These are phyloP conservation scores for Lepiota venenata DNA, from an alignment of 768 basidiomycete species.

Conservation along the genomic window DNA sequence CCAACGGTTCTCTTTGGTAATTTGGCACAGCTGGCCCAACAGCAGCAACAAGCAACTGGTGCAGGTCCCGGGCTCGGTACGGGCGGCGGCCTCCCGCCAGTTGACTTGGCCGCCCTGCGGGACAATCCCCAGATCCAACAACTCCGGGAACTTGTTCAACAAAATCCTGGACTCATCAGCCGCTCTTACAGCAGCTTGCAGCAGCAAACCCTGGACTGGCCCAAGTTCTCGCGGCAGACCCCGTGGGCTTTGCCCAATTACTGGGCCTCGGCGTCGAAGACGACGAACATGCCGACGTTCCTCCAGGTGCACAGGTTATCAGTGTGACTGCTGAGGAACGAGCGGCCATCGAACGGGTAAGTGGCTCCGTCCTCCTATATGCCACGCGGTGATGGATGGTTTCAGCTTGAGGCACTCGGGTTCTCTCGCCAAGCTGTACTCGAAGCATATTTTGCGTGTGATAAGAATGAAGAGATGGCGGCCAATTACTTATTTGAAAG, in stretches of 20 bases:
- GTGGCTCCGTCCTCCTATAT: slow-evolving; percentile 25
- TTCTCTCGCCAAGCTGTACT: slow-evolving; percentile 80
- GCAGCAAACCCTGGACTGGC: slow-evolving; percentile 72
- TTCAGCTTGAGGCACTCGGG: slow-evolving; percentile 80
- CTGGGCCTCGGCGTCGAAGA: slow-evolving; percentile 45
- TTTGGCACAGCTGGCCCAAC: slow-evolving; percentile 59
- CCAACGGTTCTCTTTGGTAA: too few species aligned
- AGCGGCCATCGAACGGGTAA: slow-evolving; percentile 85
- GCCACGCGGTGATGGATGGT: not conserved
- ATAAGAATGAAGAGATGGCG: slow-evolving; percentile 95
- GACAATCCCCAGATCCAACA: slow-evolving; percentile 66
- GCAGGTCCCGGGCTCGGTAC: slow-evolving; percentile 26
- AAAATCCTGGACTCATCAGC: slow-evolving; percentile 82
- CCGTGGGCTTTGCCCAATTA: slow-evolving; percentile 61
- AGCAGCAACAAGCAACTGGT: slow-evolving; percentile 54
- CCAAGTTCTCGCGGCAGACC: slow-evolving; percentile 65
- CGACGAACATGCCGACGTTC: slow-evolving; percentile 36
- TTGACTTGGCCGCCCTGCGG: slow-evolving; percentile 52
- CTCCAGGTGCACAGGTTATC: slow-evolving; percentile 59
- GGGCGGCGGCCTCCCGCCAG: slow-evolving; percentile 27
- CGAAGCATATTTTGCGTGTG: slow-evolving; percentile 92
- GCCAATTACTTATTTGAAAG: slow-evolving; percentile 91
- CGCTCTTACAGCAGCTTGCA: slow-evolving; percentile 81
- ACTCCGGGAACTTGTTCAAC: slow-evolving; percentile 64
- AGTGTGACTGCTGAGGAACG: slow-evolving; percentile 84